These are phyloP conservation scores for Phytophthora macrochlamydospora DNA, from an alignment of 352 stramenopile species.

Conservation along the genomic window DNA sequence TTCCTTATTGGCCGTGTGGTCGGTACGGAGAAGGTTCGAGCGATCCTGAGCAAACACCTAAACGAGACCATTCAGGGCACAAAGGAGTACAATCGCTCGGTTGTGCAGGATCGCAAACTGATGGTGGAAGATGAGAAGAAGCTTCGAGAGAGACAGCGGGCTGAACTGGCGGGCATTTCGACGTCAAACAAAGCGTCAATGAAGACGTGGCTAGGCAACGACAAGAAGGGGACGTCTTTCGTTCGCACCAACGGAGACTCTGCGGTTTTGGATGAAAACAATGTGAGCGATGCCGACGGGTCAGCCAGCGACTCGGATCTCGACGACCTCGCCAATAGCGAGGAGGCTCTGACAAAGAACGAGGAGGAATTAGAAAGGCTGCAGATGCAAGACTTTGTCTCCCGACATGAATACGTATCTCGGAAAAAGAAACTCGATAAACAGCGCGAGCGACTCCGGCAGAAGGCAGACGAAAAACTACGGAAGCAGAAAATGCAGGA, in stretches of 20 bases:
- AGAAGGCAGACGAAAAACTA: slow-evolving; percentile 58
- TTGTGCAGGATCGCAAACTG: slow-evolving; percentile 68
- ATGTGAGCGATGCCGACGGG: slow-evolving; percentile 46
- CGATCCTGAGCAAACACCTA: slow-evolving; percentile 62
- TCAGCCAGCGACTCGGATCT: slow-evolving; percentile 68
- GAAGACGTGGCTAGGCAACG: slow-evolving; percentile 60
- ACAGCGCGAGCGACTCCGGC: slow-evolving; percentile 65
- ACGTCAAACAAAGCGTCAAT: slow-evolving; percentile 65
- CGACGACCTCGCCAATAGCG: slow-evolving; percentile 60
- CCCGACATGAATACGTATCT: slow-evolving; percentile 80
- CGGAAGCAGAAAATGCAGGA: slow-evolving; percentile 72
- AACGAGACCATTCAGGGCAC: slow-evolving; percentile 56
- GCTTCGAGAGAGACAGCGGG: slow-evolving; percentile 71
- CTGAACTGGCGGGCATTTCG: slow-evolving; percentile 56
- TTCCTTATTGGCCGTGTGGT: slow-evolving; percentile 71
- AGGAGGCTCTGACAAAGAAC: slow-evolving; percentile 68
- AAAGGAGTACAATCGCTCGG: slow-evolving; percentile 77
- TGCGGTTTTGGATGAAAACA: slow-evolving; percentile 34
- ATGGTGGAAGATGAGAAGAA: slow-evolving; percentile 84
- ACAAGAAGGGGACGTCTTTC: slow-evolving; percentile 51
- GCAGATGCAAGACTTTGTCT: slow-evolving; percentile 67
- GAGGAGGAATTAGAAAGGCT: slow-evolving; percentile 79
- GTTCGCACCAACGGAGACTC: slow-evolving; percentile 12
- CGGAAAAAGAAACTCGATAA: slow-evolving; percentile 75
- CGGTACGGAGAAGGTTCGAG: slow-evolving; percentile 68